Percentiles rank a stretch among this genome's conserved stretches.
Conservation (phyloP, 768 basidiomycete genomes). For the Lepiota brunneoincarnata region DNA sequence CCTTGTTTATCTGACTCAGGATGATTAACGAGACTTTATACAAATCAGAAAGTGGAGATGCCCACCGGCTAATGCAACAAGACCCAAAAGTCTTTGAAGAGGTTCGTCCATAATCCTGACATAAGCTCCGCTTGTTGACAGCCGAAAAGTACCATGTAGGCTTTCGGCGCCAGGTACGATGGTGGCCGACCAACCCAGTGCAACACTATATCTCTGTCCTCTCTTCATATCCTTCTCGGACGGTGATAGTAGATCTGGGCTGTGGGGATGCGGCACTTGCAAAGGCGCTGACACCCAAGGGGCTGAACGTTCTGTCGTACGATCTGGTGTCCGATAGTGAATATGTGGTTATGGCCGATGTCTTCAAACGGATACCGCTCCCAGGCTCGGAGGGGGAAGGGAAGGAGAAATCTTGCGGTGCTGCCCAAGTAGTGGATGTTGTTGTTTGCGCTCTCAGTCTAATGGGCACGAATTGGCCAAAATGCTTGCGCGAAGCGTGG, state of each 20-base stretch:
- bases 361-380: constrained; percentile 74
- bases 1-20: constrained; percentile 34
- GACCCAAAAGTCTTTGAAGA: constrained; percentile 83
- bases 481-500: constrained; percentile 85
- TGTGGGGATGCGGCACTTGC: constrained; percentile 94
- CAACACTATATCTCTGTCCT: constrained; percentile 70
- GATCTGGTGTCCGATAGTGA: constrained; percentile 74
- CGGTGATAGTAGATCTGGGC: constrained; percentile 89
- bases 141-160: constrained; percentile 82
- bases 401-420: constrained; percentile 39
- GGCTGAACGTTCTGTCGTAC: constrained; percentile 70
- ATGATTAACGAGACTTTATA: constrained; percentile 93
- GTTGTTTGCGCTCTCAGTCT: constrained; percentile 93
- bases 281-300: constrained; percentile 64
- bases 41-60: constrained; percentile 75
- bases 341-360: constrained; percentile 89
- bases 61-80: constrained; percentile 78
- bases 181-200: constrained; percentile 96
- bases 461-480: constrained; percentile 98
- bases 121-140: constrained; percentile 2
- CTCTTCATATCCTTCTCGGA: constrained; percentile 57
- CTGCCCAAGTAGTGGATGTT: constrained; percentile 83
- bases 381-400: constrained; percentile 68
- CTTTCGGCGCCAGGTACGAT: constrained; percentile 86
- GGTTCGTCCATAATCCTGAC: constrained; percentile 38